Evolutionary conservation across 768 basidiomycete species (phyloP), one percentile per base, ranked within the genome.

Genomic region (Pleurotus platypus): DNA sequence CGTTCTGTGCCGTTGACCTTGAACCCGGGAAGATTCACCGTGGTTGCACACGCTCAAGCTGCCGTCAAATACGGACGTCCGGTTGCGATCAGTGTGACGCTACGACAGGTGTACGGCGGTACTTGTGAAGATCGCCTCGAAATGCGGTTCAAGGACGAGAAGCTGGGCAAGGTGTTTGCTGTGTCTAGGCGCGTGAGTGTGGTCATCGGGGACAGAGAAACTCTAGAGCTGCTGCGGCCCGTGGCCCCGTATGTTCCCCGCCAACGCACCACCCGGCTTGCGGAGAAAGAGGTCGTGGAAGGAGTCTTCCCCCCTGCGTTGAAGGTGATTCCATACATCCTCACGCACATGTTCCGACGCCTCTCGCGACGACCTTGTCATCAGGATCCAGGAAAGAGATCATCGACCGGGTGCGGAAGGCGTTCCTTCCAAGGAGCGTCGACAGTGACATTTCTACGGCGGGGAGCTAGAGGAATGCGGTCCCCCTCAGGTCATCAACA

Each of bases 61-160:
- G 55, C 50, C 0, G 58, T 78, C 37, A 66, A 56, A 4, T 64
- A 63, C 5, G 47, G 58, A 20, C 50, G 42, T 2, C 63, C 74
- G 2, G 50, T 74, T 27, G 56, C 56, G 2, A 60, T 83, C 24
- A 54, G 48, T 0, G 55, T 82, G 18, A 66, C 58, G 0, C 70
- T 82, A 30, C 64, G 58, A 3, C 72, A 78, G 47, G 27, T 40
- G 0, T 63, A 72, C 53, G 68, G 71, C 30, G 85, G 86, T 7
- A 71, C 79, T 2, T 82, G 74, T 58, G 75, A 83, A 50, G 82
- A 83, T 45, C 76, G 81, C 0, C 58, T 82, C 3, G 84, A 86
- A 60, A 58, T 88, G 18, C 51, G 74, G 0, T 81, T 88, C 62
- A 67, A 80, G 59, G 80, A 84, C 59, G 62, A 65, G 0, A 70